Conservation (phyloP, 495 filamentous ascomycete genomes). For the Lindgomyces ingoldianus region DNA sequence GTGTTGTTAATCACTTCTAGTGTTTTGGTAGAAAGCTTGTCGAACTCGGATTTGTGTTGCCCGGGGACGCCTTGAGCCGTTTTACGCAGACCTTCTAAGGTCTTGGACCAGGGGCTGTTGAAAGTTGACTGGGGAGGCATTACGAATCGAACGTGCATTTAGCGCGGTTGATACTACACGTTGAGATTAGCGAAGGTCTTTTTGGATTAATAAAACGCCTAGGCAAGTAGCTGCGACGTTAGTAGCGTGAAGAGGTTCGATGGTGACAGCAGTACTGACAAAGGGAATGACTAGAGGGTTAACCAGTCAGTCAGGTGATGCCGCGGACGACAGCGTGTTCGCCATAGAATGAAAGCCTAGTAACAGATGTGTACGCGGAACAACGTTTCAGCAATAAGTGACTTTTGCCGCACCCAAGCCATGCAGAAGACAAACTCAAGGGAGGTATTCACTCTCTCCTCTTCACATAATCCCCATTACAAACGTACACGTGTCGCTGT, state of each 20-base stretch:
- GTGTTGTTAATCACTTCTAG: slow-evolving; percentile 2
- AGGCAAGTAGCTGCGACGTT: neutral
- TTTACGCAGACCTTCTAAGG: slow-evolving; percentile 1
- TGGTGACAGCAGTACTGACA: too few species aligned
- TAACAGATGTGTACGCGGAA: neutral
- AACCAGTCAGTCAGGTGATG: neutral
- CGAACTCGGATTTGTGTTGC: slow-evolving; percentile 13
- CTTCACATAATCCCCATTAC: too few species aligned
- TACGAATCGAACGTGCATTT: neutral
- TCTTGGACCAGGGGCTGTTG: slow-evolving; percentile 17
- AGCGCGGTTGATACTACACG: neutral
- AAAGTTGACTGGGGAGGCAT: slow-evolving; percentile 6
- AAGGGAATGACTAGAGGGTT: neutral
- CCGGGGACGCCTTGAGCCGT: neutral
- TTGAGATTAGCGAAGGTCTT: neutral
- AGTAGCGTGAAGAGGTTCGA: neutral
- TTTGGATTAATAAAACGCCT: neutral
- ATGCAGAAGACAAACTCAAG: too few species aligned
- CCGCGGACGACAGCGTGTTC: neutral
- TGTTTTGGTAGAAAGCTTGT: neutral
- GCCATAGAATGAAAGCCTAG: neutral
- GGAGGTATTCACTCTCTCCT: too few species aligned
- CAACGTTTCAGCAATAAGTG: neutral
- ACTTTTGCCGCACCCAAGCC: too few species aligned
- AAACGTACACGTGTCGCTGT: too few species aligned